Conservation (phyloP, 805 yeast genomes). For the Sungouiozyma intestinalis region DNA sequence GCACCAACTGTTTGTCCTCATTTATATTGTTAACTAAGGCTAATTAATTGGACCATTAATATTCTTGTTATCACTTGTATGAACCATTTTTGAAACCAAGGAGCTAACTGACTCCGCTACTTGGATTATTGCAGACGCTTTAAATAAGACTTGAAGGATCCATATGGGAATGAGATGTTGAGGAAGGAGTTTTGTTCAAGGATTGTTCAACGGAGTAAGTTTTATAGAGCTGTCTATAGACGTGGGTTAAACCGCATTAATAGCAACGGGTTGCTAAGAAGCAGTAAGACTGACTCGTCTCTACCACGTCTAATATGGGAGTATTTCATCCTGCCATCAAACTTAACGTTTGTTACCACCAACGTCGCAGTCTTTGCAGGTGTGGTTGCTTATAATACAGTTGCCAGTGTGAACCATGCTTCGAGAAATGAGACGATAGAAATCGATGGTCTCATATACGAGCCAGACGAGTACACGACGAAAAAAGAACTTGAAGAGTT, state of each 20-base stretch:
- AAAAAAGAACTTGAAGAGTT: background rate
- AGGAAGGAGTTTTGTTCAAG: background rate
- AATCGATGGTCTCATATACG: background rate
- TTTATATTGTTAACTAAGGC: no score
- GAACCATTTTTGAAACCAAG: no score
- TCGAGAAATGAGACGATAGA: background rate
- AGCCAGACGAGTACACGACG: background rate
- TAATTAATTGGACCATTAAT: no score
- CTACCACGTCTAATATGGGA: constrained; percentile 21
- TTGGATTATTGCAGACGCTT: no score
- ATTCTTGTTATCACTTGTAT: no score
- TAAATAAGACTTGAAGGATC: no score
- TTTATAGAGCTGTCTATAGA: background rate
- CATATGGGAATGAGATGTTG: background rate
- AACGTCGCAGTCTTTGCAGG: constrained; percentile 29
- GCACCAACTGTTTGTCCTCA: no score
- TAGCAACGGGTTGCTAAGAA: background rate
- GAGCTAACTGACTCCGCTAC: no score
- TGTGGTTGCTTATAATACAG: constrained; percentile 25
- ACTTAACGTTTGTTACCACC: constrained; percentile 30
- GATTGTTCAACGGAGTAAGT: background rate
- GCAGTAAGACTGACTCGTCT: background rate
- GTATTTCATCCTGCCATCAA: constrained; percentile 32
- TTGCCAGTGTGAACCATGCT: constrained; percentile 11
- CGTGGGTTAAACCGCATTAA: background rate